Evolutionary conservation across 140 eudicot species (phyloP), one percentile per base, ranked within the genome.

Genomic region (Bidens hawaiensis): DNA sequence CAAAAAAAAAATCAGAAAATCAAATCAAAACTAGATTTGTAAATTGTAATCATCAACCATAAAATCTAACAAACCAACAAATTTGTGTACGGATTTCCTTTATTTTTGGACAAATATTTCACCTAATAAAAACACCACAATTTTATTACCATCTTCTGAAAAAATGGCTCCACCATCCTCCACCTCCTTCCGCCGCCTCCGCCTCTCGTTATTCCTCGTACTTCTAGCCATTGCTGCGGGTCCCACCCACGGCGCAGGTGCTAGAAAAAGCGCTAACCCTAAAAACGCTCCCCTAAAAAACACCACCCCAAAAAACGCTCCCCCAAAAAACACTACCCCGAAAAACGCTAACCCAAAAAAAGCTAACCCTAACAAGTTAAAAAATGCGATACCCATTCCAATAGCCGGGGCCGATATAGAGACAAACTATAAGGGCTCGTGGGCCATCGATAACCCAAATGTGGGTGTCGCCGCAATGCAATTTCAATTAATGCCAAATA

Each of bases 391-490:
- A 13, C n/a, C 40, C 15, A 7, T 30, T 38, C 64, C 56, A 0
- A 30, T 26, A 0, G 11, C 43, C 13, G 77, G 72, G 25, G 34
- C 25, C 27, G 70, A 60, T 7, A 40, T 67, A 2, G 55, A 75
- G 67, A 80, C 85, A 4, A 17, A 75, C 0, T 75, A 40, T 43
- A 27, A 22, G 1, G 96, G 97, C 1, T n/a, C 51, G 0, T 90
- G 96, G 94, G 72, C 79, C 42, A 43, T 87, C 0, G 77, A 76
- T 27, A 52, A 40, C 70, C 59, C 33, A 1, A 76, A 82, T 75
- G 76, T 76, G 2, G 96, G 96, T 3, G 95, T 93, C 3, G 72
- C 96, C 0, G 95, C 95, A 45, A 93, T 93, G 99, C 99, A 93
- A 19, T 23, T 85, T 50, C 96, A 93, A 19, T 40, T 93, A 41